Conservation (phyloP, 768 basidiomycete genomes). For the Rhodosporidiobolus sp. region DNA sequence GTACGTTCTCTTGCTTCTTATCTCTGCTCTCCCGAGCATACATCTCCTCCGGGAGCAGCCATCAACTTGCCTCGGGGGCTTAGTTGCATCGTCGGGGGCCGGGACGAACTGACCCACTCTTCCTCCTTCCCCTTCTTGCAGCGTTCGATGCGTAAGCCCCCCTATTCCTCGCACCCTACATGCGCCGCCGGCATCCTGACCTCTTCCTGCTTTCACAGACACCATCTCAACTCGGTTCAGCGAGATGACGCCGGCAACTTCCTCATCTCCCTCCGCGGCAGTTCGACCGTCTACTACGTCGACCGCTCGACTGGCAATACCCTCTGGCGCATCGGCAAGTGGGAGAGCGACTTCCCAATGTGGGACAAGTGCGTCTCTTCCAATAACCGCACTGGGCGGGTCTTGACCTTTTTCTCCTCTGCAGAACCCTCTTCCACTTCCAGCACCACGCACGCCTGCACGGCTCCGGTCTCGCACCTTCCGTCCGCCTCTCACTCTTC, state of each 20-base stretch:
- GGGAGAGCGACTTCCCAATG: constrained; percentile 37
- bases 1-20: neutral
- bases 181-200: no score
- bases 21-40: no score
- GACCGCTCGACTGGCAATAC: constrained; percentile 35
- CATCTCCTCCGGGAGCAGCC: no score
- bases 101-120: no score
- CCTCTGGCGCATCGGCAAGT: constrained; percentile 42
- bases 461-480: neutral
- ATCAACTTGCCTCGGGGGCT: no score
- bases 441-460: constrained; percentile 2
- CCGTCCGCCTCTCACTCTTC: neutral
- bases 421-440: constrained; percentile 4
- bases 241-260: constrained; percentile 44
- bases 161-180: no score
- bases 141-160: constrained; percentile 8
- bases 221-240: constrained; percentile 45
- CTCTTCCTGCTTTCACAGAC: neutral
- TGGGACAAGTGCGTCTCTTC: constrained; percentile 8
- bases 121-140: neutral
- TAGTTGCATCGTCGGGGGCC: no score
- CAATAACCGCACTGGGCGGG: no score
- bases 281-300: constrained; percentile 44
- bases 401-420: no score
- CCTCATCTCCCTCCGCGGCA: constrained; percentile 43